phyloP scores from a whole-genome alignment of 2,329 filamentous ascomycete genomes.

The Coniochaeta sp. region DNA sequence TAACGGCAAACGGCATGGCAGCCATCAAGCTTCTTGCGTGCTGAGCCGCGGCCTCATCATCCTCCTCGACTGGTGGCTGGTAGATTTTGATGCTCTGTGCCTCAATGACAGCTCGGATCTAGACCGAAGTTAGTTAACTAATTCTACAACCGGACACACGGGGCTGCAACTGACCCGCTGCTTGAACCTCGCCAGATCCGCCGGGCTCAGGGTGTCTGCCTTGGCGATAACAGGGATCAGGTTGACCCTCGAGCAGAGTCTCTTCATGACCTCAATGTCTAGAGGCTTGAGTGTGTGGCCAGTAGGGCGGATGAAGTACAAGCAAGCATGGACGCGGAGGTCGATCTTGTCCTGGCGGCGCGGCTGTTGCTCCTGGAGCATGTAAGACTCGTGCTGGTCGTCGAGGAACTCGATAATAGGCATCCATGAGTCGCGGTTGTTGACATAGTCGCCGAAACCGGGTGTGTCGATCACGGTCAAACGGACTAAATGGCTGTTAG shows the following conservation, averaged over 20 bases:
- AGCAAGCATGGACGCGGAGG: constrained; percentile 92
- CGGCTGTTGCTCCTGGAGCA: constrained; percentile 99
- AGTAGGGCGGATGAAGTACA: constrained; percentile 98
- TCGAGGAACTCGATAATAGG: constrained; percentile 99
- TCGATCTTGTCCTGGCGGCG: constrained; percentile 98
- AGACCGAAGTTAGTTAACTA: neutral
- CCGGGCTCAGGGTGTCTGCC: constrained; percentile 92
- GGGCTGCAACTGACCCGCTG: constrained; percentile 60
- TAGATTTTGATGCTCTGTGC: constrained; percentile 99
- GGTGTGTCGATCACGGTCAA: constrained; percentile 98
- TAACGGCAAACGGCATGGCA: constrained; percentile 97
- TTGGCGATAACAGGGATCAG: constrained; percentile 97
- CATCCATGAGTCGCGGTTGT: constrained; percentile 99
- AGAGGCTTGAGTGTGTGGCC: constrained; percentile 97
- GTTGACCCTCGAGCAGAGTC: constrained; percentile 95
- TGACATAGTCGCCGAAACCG: constrained; percentile 98
- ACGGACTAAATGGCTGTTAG: constrained; percentile 57
- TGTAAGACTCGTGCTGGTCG: constrained; percentile 99
- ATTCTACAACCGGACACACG: neutral
- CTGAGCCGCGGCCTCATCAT: constrained; percentile 91
- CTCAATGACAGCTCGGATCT: constrained; percentile 94
- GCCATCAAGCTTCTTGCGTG: constrained; percentile 92
- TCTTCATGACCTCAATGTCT: constrained; percentile 99
- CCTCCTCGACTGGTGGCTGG: constrained; percentile 93
- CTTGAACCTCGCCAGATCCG: constrained; percentile 91